A percentile compares a stretch with the other conserved stretches of the same genome.
These are phyloP conservation scores for Trichomonas vaginalis DNA, from an alignment of 208 protist genomes.

Conservation along the genomic window DNA sequence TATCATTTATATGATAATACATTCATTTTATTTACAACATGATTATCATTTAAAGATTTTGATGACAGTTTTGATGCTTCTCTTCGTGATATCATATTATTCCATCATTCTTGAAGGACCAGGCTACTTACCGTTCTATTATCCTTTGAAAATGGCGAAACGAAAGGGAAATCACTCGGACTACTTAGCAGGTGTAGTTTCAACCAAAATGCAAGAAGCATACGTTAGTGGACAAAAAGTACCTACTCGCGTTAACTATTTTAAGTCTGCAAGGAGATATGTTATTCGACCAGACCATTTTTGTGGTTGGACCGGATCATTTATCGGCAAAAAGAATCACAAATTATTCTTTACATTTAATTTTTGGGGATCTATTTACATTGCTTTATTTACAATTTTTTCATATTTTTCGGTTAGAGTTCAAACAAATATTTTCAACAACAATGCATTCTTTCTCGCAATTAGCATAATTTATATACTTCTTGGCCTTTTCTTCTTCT, in stretches of 20 bases:
- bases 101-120: background rate
- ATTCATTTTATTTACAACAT: background rate
- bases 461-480: background rate
- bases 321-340: constrained; percentile 10
- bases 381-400: background rate
- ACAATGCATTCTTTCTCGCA: too few relatives aligned
- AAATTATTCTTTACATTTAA: constrained; percentile 6
- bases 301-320: background rate
- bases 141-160: background rate
- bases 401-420: background rate
- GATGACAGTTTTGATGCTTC: background rate
- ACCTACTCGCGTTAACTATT: background rate
- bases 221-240: background rate
- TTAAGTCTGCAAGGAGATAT: background rate
- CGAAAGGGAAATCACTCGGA: background rate
- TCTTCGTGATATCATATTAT: background rate
- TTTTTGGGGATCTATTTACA: background rate
- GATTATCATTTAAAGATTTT: background rate
- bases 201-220: background rate
- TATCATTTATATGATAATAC: background rate
- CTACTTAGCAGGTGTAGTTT: background rate
- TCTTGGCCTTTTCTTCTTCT: background rate
- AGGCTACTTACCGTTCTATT: background rate
- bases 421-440: too few relatives aligned
- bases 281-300: constrained; percentile 4